phyloP scores from a whole-genome alignment of 140 eudicot genomes.

The Oenanthe javanica region DNA sequence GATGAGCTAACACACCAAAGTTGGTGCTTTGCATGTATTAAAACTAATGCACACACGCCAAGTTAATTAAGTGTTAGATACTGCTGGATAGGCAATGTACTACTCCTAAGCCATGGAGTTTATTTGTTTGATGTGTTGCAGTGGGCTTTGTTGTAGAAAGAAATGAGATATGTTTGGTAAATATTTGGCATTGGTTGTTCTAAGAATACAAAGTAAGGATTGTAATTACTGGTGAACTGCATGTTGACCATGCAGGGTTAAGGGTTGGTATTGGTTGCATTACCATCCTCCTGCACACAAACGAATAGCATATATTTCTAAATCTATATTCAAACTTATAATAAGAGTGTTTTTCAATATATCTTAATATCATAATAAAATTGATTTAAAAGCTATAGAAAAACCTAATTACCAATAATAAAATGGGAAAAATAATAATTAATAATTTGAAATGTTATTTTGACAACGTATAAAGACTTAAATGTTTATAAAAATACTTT shows the following conservation, averaged over 20 bases:
- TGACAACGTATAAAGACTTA: too few species aligned
- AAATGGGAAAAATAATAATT: too few species aligned
- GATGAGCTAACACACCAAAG: conserved; percentile 86
- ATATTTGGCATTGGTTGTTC: conserved; percentile 28
- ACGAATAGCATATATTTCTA: neutral
- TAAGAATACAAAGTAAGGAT: neutral
- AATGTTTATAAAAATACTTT: too few species aligned
- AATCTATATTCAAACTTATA: too few species aligned
- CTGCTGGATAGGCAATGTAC: neutral
- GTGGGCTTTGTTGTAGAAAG: neutral
- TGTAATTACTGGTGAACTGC: conserved; percentile 52
- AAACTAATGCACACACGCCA: conserved; percentile 5
- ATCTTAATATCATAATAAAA: too few species aligned
- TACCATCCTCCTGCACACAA: conserved; percentile 10
- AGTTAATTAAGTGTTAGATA: neutral
- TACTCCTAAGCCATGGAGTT: neutral
- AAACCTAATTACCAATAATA: too few species aligned
- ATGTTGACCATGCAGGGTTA: conserved; percentile 47
- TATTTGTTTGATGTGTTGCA: neutral
- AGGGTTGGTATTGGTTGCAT: conserved; percentile 23
- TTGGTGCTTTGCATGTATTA: conserved; percentile 16
- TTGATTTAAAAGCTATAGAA: too few species aligned
- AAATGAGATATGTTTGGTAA: conserved; percentile 3
- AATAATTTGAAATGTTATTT: too few species aligned
- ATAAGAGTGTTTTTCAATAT: too few species aligned